Evolutionary conservation across 805 yeast genomes (phyloP).

Genomic region (Candida endomychidarum): DNA sequence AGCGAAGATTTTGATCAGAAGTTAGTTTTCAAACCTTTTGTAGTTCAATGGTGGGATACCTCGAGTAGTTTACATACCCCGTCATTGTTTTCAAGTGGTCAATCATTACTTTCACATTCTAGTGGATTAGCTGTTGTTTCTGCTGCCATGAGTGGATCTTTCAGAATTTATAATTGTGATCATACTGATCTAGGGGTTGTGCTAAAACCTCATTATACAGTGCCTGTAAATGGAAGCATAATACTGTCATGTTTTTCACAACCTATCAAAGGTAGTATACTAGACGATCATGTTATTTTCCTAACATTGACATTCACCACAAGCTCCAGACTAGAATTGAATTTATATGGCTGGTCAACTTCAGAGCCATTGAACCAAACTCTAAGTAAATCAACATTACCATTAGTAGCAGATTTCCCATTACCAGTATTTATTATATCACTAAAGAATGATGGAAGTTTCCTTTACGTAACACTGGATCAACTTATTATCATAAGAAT

Average conservation of each 20-base stretch:
- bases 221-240: conserved; percentile 41
- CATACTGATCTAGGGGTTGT: conserved; percentile 37
- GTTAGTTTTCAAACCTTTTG: conserved; percentile 39
- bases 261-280: conserved; percentile 25
- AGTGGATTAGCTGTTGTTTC: conserved; percentile 42
- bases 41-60: conserved; percentile 52
- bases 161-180: conserved; percentile 39
- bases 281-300: conserved; percentile 32
- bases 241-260: conserved; percentile 44
- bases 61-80: conserved; percentile 15
- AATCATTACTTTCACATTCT: conserved; percentile 31
- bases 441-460: conserved; percentile 31
- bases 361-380: conserved; percentile 30
- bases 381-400: conserved; percentile 36
- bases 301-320: conserved; percentile 38
- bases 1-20: conserved; percentile 15
- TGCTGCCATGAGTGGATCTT: conserved; percentile 32
- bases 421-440: conserved; percentile 47
- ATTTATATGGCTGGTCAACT: conserved; percentile 42
- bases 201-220: conserved; percentile 38
- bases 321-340: conserved; percentile 33
- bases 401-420: conserved; percentile 39
- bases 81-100: conserved; percentile 25
- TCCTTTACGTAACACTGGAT: conserved; percentile 38
- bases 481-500: conserved; percentile 36